Evolutionary conservation across 441 rosid species (phyloP).

Genomic region (Eruca vesicaria): DNA sequence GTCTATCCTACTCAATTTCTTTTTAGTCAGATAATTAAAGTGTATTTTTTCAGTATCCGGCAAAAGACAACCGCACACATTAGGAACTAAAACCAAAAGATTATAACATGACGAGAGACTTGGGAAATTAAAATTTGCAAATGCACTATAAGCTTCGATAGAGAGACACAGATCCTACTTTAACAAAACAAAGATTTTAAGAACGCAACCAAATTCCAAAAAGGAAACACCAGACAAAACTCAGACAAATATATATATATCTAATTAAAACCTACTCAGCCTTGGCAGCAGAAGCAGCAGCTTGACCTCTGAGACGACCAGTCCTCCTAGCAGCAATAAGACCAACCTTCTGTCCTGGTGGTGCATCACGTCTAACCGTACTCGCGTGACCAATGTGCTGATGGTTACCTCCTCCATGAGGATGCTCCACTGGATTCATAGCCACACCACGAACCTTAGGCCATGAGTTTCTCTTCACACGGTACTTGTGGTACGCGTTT

Average conservation of each 20-base stretch:
- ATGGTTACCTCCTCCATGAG: conserved; percentile 95
- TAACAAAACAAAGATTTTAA: not conserved
- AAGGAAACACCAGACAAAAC: not conserved
- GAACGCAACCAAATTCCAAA: not conserved
- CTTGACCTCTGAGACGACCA: conserved; percentile 88
- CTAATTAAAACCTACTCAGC: conserved; percentile 45
- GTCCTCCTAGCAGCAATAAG: conserved; percentile 91
- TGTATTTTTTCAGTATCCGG: too few relatives aligned
- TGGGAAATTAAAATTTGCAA: too few relatives aligned
- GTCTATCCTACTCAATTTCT: too few relatives aligned
- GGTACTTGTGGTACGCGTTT: conserved; percentile 82
- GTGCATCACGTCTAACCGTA: conserved; percentile 82
- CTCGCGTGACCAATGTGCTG: conserved; percentile 92
- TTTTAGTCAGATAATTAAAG: too few relatives aligned
- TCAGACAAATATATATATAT: not conserved
- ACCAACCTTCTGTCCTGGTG: conserved; percentile 91
- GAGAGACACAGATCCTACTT: too few relatives aligned
- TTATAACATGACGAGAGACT: too few relatives aligned
- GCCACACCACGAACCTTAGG: conserved; percentile 97
- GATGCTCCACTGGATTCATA: conserved; percentile 96
- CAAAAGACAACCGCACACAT: too few relatives aligned
- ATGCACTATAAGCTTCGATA: too few relatives aligned
- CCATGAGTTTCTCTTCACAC: conserved; percentile 93
- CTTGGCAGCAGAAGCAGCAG: conserved; percentile 79
- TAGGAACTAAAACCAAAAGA: too few relatives aligned